Percentiles rank a stretch among this genome's conserved stretches.
These are phyloP conservation scores for Fusarium anguioides DNA, from an alignment of 2,329 filamentous ascomycete species.

Conservation along the genomic window DNA sequence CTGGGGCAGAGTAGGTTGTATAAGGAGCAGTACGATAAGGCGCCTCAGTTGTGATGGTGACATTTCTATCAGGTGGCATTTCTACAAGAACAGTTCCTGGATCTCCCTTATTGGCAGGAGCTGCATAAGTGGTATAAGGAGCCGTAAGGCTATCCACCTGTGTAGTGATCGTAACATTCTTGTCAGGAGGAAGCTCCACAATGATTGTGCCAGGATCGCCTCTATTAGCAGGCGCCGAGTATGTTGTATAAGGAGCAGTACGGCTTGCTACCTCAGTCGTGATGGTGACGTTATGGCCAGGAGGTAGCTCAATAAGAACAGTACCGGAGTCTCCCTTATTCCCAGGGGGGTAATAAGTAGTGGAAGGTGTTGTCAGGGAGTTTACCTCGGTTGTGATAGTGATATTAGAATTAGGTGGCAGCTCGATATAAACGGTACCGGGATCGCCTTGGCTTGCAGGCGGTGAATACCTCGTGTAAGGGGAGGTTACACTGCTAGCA, in stretches of 20 bases:
- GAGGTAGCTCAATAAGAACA: slow-evolving; percentile 10
- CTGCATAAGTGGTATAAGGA: neutral
- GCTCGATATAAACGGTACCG: slow-evolving; percentile 18
- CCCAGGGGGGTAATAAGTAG: neutral
- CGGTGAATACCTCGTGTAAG: slow-evolving; percentile 14
- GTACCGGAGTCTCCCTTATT: slow-evolving; percentile 5
- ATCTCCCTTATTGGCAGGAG: slow-evolving; percentile 2
- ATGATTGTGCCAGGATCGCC: slow-evolving; percentile 16
- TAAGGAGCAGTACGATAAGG: neutral
- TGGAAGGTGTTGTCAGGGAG: slow-evolving; percentile 10
- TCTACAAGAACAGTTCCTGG: slow-evolving; percentile 16
- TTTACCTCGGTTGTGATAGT: slow-evolving; percentile 18
- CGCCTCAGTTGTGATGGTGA: slow-evolving; percentile 17
- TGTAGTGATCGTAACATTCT: slow-evolving; percentile 1
- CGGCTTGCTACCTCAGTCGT: slow-evolving; percentile 3
- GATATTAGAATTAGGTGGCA: slow-evolving; percentile 13
- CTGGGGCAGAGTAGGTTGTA: slow-evolving; percentile 20
- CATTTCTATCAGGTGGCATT: slow-evolving; percentile 4
- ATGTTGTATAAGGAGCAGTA: slow-evolving; percentile 15
- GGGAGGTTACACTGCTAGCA: slow-evolving; percentile 11
- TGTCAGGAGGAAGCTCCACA: slow-evolving; percentile 3
- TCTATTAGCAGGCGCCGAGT: neutral
- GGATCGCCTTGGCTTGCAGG: slow-evolving; percentile 12
- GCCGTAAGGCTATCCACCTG: neutral
- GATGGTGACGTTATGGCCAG: slow-evolving; percentile 4